phyloP scores from a whole-genome alignment of 2,329 filamentous ascomycete genomes.

The Aspergillus terreus region DNA sequence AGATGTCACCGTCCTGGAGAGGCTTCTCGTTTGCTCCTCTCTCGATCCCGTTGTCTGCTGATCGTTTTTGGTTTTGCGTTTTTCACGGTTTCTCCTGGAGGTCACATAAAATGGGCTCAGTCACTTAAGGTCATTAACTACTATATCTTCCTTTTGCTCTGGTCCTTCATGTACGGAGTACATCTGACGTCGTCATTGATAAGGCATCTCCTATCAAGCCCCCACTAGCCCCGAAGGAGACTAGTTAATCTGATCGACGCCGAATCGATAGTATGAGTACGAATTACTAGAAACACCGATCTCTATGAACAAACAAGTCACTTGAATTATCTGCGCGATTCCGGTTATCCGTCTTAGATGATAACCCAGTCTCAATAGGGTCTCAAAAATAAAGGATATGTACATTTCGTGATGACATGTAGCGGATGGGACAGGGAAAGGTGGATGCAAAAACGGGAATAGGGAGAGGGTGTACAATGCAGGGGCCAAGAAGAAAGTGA shows the following conservation, averaged over 20 bases:
- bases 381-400: conserved; percentile 19
- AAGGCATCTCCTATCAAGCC: conserved; percentile 5
- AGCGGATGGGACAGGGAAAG: conserved; percentile 9
- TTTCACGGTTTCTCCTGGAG: no score
- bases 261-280: no score
- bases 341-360: conserved; percentile 3
- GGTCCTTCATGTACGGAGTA: conserved; percentile 4
- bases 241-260: not conserved
- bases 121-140: no score
- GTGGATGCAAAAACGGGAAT: conserved; percentile 4
- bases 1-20: no score
- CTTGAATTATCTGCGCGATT: conserved; percentile 24
- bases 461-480: not conserved
- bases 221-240: conserved; percentile 1
- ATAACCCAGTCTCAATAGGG: conserved; percentile 2
- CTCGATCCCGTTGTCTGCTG: no score
- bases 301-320: conserved; percentile 9
- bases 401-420: conserved; percentile 30
- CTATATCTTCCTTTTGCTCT: not conserved
- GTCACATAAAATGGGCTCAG: no score
- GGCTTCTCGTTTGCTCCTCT: no score
- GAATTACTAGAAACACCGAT: no score
- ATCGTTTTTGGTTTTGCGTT: no score
- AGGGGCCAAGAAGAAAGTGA: not conserved
- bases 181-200: conserved; percentile 1